phyloP scores from a whole-genome alignment of 352 stramenopile genomes.

The Phytophthora pistaciae region DNA sequence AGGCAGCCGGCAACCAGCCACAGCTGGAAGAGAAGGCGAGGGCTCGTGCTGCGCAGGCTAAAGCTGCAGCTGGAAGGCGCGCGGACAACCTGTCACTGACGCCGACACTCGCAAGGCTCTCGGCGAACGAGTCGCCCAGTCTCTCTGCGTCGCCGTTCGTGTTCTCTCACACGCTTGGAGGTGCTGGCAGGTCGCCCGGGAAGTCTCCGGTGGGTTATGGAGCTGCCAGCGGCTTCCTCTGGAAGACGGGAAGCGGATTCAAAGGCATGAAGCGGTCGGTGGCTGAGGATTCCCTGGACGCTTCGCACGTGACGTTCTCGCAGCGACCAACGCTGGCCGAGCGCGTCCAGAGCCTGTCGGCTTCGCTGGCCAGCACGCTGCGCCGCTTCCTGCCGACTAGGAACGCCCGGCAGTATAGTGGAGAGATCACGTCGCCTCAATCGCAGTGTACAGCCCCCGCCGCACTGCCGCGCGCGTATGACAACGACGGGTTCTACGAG shows the following conservation, averaged over 20 bases:
- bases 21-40: constrained; percentile 5
- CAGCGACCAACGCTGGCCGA: constrained; percentile 34
- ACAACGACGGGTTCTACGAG: constrained; percentile 58
- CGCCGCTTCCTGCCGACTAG: constrained; percentile 41
- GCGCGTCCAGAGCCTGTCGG: constrained; percentile 51
- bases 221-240: constrained; percentile 25
- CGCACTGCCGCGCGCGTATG: constrained; percentile 44
- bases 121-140: constrained; percentile 24
- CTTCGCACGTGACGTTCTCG: constrained; percentile 8
- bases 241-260: constrained; percentile 26
- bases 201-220: constrained; percentile 27
- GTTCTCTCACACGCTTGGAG: constrained; percentile 9
- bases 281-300: constrained; percentile 10
- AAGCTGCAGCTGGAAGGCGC: constrained; percentile 9
- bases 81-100: constrained; percentile 39
- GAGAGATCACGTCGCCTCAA: constrained; percentile 50
- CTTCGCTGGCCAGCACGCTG: constrained; percentile 49
- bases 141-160: constrained; percentile 37
- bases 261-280: constrained; percentile 17
- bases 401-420: constrained; percentile 6
- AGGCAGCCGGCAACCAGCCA: neutral
- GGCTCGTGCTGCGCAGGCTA: neutral
- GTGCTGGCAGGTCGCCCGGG: constrained; percentile 10
- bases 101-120: constrained; percentile 36
- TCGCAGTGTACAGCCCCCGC: constrained; percentile 52